These are phyloP conservation scores for Lentinula sp. DNA, from an alignment of 768 basidiomycete genomes.

Conservation along the genomic window DNA sequence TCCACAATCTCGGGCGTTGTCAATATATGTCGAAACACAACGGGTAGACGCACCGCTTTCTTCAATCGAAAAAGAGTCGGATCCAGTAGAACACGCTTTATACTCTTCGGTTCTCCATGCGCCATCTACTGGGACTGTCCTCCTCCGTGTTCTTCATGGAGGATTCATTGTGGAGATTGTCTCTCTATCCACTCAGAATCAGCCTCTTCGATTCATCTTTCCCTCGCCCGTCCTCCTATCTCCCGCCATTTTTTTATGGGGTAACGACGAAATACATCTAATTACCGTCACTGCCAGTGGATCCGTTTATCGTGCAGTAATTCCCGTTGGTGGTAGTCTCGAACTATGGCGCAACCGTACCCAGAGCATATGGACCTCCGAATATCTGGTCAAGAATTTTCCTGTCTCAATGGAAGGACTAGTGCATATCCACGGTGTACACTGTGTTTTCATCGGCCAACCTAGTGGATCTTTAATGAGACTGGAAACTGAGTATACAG, in stretches of 20 bases:
- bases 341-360: slow-evolving; percentile 55
- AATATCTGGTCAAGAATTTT: slow-evolving; percentile 58
- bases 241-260: slow-evolving; percentile 59
- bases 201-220: slow-evolving; percentile 73
- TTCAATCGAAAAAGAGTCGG: slow-evolving; percentile 33
- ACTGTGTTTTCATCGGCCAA: slow-evolving; percentile 59
- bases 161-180: slow-evolving; percentile 71
- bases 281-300: slow-evolving; percentile 61
- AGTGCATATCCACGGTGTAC: slow-evolving; percentile 62
- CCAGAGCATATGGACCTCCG: slow-evolving; percentile 53
- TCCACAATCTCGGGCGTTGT: slow-evolving; percentile 42
- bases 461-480: slow-evolving; percentile 61
- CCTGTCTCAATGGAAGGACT: slow-evolving; percentile 37
- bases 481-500: slow-evolving; percentile 58
- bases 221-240: slow-evolving; percentile 60
- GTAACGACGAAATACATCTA: slow-evolving; percentile 57
- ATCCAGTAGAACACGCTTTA: slow-evolving; percentile 64
- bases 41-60: slow-evolving; percentile 45
- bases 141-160: slow-evolving; percentile 70
- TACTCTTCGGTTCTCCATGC: slow-evolving; percentile 55
- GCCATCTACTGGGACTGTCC: slow-evolving; percentile 54
- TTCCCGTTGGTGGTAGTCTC: slow-evolving; percentile 49
- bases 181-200: slow-evolving; percentile 60
- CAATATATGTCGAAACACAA: slow-evolving; percentile 52
- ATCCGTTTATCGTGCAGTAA: slow-evolving; percentile 66